Conservation (phyloP, 2,329 filamentous ascomycete genomes). For the Claviceps citrina region DNA sequence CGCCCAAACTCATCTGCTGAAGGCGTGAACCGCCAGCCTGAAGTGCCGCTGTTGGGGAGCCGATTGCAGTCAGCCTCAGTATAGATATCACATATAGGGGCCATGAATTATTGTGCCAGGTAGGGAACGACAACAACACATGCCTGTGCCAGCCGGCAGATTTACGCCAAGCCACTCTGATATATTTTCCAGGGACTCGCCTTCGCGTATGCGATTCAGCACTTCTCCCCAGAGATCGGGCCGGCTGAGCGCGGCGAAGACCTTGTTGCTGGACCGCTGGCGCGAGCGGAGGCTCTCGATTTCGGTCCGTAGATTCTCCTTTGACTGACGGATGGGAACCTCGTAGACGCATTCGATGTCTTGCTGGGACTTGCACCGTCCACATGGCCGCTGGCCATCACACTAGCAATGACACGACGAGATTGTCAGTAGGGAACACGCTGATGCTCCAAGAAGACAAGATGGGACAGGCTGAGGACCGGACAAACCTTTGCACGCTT, state of each 20-base stretch:
- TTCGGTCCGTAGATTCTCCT: constrained; percentile 43
- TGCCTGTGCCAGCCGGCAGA: constrained; percentile 17
- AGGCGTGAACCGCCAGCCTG: constrained; percentile 5
- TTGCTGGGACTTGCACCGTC: constrained; percentile 38
- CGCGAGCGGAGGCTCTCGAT: constrained; percentile 41
- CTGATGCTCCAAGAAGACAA: too few species aligned
- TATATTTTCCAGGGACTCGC: constrained; percentile 39
- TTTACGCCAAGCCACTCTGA: constrained; percentile 35
- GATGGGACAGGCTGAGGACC: too few species aligned
- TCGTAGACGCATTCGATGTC: constrained; percentile 45
- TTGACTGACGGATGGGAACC: constrained; percentile 46
- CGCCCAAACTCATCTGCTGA: constrained; percentile 14
- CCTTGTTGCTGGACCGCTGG: constrained; percentile 38
- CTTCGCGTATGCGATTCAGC: constrained; percentile 34
- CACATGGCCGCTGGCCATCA: constrained; percentile 41
- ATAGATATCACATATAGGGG: too few species aligned
- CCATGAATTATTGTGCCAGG: too few species aligned
- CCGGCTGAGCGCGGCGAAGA: constrained; percentile 38
- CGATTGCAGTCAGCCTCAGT: constrained; percentile 6
- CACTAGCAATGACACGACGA: too few species aligned
- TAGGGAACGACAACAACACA: constrained; percentile 12
- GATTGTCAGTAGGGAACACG: too few species aligned
- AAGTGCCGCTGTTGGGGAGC: constrained; percentile 16
- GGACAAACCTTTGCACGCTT: constrained; percentile 42
- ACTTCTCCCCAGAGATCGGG: constrained; percentile 39